Evolutionary conservation across 2,329 filamentous ascomycete genomes (phyloP), one percentile per base, ranked within the genome.

Genomic region (Cytospora paraplurivora): DNA sequence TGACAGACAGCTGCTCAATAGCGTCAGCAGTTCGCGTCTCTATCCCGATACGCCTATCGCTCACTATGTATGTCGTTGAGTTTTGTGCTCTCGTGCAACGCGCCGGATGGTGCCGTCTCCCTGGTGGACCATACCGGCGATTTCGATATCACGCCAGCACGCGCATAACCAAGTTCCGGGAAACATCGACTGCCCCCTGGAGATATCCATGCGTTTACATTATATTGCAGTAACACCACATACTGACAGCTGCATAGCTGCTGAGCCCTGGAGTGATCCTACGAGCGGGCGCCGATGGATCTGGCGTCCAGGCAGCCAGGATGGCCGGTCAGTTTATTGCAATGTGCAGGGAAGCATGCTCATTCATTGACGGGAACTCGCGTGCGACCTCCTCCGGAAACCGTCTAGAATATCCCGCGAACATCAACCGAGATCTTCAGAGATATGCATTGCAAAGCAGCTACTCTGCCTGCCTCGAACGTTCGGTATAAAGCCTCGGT

Each of bases 261-360:
- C 41, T 47, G n/a, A 47, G 44, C 44, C 44, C 44, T 47, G 11
- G 3, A 47, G 44, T 44, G 41, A 19, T 8, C n/a, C 41, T n/a
- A 44, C 7, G n/a, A 44, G 41, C 44, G 21, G 4, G 10, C 11
- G 21, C n/a, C 8, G 44, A 21, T 47, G 44, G 21, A 47, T 47
- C 44, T n/a, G 21, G 7, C n/a, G 41, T n/a, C 17, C 35, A 13
- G 35, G 8, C 12, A 10, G 35, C 35, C 62, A 69, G 47, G 69
- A 71, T 55, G n/a, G 68, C 3, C 62, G 27, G 27, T 55, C 54
- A 11, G 62, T 69, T 51, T 61, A 71, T n/a, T 70, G 62, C 35
- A 50, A 50, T 33, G 49, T 72, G 15, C 59, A 68, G 12, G 69
- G 72, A 44, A 51, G 67, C 68, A 15, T 8, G 38, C 33, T 50